Base-by-base conservation (phyloP, 345 rosid species). In the Eutrema heterophyllum region DNA sequence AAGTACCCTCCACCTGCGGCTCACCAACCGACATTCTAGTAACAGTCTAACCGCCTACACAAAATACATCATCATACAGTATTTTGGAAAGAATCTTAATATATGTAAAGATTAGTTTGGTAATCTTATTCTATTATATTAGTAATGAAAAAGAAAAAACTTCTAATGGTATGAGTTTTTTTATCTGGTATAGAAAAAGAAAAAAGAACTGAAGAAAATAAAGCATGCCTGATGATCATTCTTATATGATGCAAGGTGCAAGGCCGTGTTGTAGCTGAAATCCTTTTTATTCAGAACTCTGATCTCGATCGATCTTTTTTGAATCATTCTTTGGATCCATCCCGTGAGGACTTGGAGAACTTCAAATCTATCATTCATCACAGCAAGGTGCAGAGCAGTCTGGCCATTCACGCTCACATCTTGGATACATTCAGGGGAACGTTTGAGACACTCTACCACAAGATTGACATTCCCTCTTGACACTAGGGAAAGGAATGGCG, bases 221-320 rank as follows among this genome's bases (percentile, higher is more conserved):
- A 30, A 30, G 33, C 71, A 54, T 64, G 57, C 76, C 80, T 78
- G 54, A 5, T 56, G 74, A 40, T 55, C 64, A 69, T 59, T 69
- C 4, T 10, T 54, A 39, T 30, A 72, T 35, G 74, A 77, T 67
- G 78, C 82, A n/a, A 61, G 14, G 26, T 81, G 81, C 56, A 81
- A 50, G 1, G 65, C 30, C 5, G 78, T 71, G 72, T 71, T 67
- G 18, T 36, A 2, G 13, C 1, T 12, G 0, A 24, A 14, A 26
- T 78, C 66, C 8, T 0, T 0, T 41, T 10, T 2, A 18, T 78
- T 75, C 61, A 74, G 21, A 12, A 64, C 9, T 6, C 0, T 0
- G 0, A 0, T 0, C 32, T 51, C 76, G 4, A 33, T 41, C 0
- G 29, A 1, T 45, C 0, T 3, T 38, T 0, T 57, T 26, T 60